These are phyloP conservation scores for Prillingera fragicola DNA, from an alignment of 1,284 basidiomycete genomes.

Conservation along the genomic window DNA sequence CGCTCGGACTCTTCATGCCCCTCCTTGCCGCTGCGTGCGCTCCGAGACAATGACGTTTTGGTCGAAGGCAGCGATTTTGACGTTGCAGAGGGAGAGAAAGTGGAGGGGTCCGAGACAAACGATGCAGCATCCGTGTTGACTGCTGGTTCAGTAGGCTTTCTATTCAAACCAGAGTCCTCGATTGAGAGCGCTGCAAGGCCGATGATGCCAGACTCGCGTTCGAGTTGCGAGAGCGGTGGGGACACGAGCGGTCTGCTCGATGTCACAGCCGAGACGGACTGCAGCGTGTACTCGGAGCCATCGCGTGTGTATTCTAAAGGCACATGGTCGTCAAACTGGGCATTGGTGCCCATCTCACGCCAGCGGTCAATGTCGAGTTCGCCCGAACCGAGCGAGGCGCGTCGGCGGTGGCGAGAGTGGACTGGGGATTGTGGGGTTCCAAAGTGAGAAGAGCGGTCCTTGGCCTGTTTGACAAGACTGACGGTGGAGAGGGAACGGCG, in stretches of 20 bases:
- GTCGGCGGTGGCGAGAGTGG: background rate
- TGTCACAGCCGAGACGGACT: constrained; percentile 7
- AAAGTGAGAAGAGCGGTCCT: background rate
- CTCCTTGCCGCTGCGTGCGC: constrained; percentile 42
- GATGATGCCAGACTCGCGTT: background rate
- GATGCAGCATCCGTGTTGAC: constrained; percentile 17
- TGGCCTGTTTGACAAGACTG: constrained; percentile 5
- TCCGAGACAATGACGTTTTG: constrained; percentile 45
- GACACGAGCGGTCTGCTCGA: constrained; percentile 7
- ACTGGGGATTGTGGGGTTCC: background rate
- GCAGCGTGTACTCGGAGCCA: constrained; percentile 13
- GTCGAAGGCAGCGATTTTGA: constrained; percentile 43
- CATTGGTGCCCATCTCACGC: constrained; percentile 6
- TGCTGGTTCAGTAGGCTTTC: background rate
- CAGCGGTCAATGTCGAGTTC: constrained; percentile 11
- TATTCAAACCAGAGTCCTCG: constrained; percentile 1
- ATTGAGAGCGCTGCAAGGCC: constrained; percentile 5
- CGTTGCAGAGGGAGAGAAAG: constrained; percentile 35
- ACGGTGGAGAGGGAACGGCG: constrained; percentile 9
- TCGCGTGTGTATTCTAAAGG: constrained; percentile 6
- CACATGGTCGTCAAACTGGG: constrained; percentile 5
- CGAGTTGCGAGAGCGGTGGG: constrained; percentile 1
- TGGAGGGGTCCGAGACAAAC: constrained; percentile 13
- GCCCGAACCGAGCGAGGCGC: constrained; percentile 11
- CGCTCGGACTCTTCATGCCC: constrained; percentile 10